These are phyloP conservation scores for Curvularia sp. DNA, from an alignment of 2,329 filamentous ascomycete genomes.

Conservation along the genomic window DNA sequence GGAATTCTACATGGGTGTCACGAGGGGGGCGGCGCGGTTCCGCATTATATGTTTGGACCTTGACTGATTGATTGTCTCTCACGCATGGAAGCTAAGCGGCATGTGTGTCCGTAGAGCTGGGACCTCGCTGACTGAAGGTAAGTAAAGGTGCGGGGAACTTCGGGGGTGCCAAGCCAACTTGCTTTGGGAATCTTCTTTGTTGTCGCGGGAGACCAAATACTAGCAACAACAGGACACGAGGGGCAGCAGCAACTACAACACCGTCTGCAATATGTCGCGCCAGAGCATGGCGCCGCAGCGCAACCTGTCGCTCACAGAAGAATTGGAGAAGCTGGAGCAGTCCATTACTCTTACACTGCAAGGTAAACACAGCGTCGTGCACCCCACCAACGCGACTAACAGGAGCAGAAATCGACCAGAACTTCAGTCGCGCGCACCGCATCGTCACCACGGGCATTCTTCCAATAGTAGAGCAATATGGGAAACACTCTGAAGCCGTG, in stretches of 20 bases:
- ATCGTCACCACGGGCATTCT: conserved; percentile 95
- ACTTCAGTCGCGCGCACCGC: conserved; percentile 94
- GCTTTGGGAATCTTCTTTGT: conserved; percentile 23
- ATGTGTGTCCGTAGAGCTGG: neutral
- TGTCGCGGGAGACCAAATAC: conserved; percentile 17
- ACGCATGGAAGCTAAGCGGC: conserved; percentile 3
- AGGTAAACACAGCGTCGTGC: conserved; percentile 58
- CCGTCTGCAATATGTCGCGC: conserved; percentile 57
- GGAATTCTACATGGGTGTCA: neutral
- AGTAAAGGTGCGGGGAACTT: conserved; percentile 22
- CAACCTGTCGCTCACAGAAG: conserved; percentile 83
- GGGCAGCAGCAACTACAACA: neutral
- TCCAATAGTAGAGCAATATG: conserved; percentile 93
- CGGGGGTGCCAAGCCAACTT: conserved; percentile 25
- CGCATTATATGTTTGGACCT: neutral
- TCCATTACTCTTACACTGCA: conserved; percentile 95
- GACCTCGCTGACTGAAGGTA: neutral
- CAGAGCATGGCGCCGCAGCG: conserved; percentile 57
- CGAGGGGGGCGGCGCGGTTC: conserved; percentile 7
- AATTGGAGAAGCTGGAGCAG: conserved; percentile 94
- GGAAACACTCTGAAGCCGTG: conserved; percentile 88
- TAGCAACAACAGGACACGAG: conserved; percentile 15
- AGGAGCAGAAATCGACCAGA: conserved; percentile 87
- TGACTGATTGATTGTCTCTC: neutral
- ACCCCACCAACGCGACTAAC: conserved; percentile 39